These are phyloP conservation scores for Candida vartiovaarae DNA, from an alignment of 805 yeast genomes.

Conservation along the genomic window DNA sequence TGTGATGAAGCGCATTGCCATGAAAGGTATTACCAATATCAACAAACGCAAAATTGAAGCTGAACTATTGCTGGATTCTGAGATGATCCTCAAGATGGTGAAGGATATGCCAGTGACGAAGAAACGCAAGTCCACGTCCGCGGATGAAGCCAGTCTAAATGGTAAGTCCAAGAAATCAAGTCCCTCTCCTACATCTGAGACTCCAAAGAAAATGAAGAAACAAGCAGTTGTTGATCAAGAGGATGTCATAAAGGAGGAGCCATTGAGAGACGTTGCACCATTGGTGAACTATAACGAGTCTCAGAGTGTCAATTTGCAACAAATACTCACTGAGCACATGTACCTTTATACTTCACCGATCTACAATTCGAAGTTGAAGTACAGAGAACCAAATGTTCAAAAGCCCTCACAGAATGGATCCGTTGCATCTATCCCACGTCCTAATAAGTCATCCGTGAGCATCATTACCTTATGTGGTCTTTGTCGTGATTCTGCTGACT, in stretches of 20 bases:
- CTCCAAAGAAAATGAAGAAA: background rate
- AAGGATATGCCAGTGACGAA: constrained; percentile 2
- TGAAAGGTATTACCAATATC: constrained; percentile 45
- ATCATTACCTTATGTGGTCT: constrained; percentile 41
- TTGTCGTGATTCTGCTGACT: constrained; percentile 38
- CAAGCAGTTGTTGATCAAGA: background rate
- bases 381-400: background rate
- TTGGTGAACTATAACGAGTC: background rate
- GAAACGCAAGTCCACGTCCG: constrained; percentile 1
- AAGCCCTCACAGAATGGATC: background rate
- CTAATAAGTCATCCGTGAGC: background rate
- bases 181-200: background rate
- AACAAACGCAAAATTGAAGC: constrained; percentile 55
- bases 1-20: constrained; percentile 41
- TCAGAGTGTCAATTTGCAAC: background rate
- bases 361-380: constrained; percentile 1
- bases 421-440: background rate
- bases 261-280: background rate
- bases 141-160: background rate
- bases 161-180: constrained; percentile 15
- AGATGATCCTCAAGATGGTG: constrained; percentile 31
- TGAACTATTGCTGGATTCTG: constrained; percentile 60
- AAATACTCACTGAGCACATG: background rate
- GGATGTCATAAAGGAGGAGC: background rate
- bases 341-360: constrained; percentile 1